Evolutionary conservation across 2,329 filamentous ascomycete genomes (phyloP).

Genomic region (Hypoxylon sp.): DNA sequence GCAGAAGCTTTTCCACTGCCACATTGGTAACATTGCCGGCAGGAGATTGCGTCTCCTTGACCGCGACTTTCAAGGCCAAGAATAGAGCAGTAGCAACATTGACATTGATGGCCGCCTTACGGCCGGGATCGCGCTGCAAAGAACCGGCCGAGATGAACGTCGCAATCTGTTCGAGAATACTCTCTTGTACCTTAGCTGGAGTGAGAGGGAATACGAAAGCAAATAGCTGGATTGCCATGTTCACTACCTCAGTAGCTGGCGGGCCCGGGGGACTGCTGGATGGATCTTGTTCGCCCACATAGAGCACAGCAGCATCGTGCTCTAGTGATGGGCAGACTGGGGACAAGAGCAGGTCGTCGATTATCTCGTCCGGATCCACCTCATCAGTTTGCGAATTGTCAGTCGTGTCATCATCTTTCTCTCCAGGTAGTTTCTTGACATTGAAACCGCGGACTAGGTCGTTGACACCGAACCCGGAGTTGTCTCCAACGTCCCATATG

Average conservation of each 20-base stretch:
- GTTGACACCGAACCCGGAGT: conserved; percentile 92
- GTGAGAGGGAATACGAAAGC: conserved; percentile 90
- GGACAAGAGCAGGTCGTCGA: conserved; percentile 69
- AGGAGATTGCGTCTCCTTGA: conserved; percentile 78
- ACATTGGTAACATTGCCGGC: conserved; percentile 76
- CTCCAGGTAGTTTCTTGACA: conserved; percentile 73
- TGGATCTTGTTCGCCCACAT: conserved; percentile 64
- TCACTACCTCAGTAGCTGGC: conserved; percentile 90
- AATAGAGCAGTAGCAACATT: conserved; percentile 87
- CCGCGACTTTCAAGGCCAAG: conserved; percentile 81
- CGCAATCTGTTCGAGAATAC: conserved; percentile 90
- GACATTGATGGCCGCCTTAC: conserved; percentile 89
- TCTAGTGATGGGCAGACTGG: conserved; percentile 86
- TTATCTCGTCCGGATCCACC: conserved; percentile 68
- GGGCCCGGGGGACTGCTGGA: conserved; percentile 71
- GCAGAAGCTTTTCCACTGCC: conserved; percentile 84
- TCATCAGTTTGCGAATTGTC: conserved; percentile 58
- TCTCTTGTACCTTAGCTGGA: conserved; percentile 91
- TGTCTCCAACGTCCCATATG: conserved; percentile 94
- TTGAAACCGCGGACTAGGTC: conserved; percentile 83
- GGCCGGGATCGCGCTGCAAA: conserved; percentile 84
- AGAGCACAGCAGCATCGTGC: conserved; percentile 86
- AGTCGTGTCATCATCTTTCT: conserved; percentile 64
- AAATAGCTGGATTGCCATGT: conserved; percentile 92
- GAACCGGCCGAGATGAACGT: conserved; percentile 84